phyloP scores from a whole-genome alignment of 257 asterid species.

The Schizonepeta tenuifolia region DNA sequence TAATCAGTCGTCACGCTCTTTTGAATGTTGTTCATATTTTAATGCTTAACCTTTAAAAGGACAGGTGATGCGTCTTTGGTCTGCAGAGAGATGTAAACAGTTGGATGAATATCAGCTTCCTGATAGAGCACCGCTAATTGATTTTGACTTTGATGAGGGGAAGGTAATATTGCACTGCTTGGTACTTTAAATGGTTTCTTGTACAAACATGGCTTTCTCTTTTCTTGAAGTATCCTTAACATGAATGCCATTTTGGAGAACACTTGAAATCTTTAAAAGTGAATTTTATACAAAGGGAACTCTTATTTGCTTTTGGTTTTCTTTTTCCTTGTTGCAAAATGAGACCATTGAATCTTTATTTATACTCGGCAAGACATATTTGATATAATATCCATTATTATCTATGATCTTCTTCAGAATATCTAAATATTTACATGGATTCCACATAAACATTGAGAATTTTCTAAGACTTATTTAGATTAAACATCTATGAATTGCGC shows the following conservation, averaged over 20 bases:
- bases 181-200: conserved; percentile 24
- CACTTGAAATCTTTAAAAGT: neutral
- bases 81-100: conserved; percentile 82
- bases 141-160: conserved; percentile 92
- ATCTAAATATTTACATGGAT: neutral
- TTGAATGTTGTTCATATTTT: conserved; percentile 8
- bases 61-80: conserved; percentile 97
- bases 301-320: too few relatives aligned
- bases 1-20: neutral
- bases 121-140: conserved; percentile 82
- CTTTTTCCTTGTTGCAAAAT: too few relatives aligned
- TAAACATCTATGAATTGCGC: neutral
- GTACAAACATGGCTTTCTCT: conserved; percentile 5
- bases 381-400: neutral
- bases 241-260: neutral
- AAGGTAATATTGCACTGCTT: conserved; percentile 59
- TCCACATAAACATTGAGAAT: neutral
- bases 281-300: too few relatives aligned
- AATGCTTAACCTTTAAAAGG: conserved; percentile 31
- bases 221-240: neutral
- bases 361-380: neutral
- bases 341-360: too few relatives aligned
- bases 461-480: neutral
- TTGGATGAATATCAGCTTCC: conserved; percentile 82
- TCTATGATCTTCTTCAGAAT: neutral